Evolutionary conservation across 345 rosid species (phyloP), one percentile per base, ranked within the genome.

Genomic region (Camelina neglecta): DNA sequence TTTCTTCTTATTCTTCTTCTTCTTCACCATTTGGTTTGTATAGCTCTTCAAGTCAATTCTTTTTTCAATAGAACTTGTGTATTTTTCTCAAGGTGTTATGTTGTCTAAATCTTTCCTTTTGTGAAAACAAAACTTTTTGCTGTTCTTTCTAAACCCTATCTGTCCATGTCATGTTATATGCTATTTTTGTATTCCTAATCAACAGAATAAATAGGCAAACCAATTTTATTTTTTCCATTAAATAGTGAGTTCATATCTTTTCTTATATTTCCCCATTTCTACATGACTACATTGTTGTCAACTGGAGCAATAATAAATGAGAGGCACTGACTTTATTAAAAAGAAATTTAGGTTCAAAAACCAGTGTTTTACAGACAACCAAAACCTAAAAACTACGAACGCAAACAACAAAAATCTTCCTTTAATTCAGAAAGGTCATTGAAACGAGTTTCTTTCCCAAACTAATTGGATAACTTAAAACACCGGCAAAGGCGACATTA

Each of bases 11-110:
- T 72, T 65, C 73, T 24, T 24, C 26, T 24, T 64, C 39, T 77
- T 55, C 24, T 65, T 66, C 23, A 36, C 51, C 64, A 51, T 66
- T 54, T 73, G 81, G 60, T 67, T 79, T 79, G 81, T 73, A 79
- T 79, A 78, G 69, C 78, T 67, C 74, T 73, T 73, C 51, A 71
- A 39, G 72, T 65, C 54, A 20, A 71, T 77, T 72, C 57, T 72
- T 66, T 65, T 39, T 39, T 18, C 54, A 1, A 48, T 33, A 64
- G 54, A 21, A 64, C 75, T 56, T 64, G 71, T 61, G 69, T 70
- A 55, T 9, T 57, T n/a, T 49, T 41, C 13, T 39, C 31, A 35
- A 62, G 18, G 18, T 18, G 18, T 18, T 18, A 18, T 53, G 75
- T 45, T 20, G 65, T 60, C 71, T 54, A 72, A 71, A 45, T 66